phyloP scores from a whole-genome alignment of 225 moss, liverwort and hornwort species.

The Antitrichia curtipendula region DNA sequence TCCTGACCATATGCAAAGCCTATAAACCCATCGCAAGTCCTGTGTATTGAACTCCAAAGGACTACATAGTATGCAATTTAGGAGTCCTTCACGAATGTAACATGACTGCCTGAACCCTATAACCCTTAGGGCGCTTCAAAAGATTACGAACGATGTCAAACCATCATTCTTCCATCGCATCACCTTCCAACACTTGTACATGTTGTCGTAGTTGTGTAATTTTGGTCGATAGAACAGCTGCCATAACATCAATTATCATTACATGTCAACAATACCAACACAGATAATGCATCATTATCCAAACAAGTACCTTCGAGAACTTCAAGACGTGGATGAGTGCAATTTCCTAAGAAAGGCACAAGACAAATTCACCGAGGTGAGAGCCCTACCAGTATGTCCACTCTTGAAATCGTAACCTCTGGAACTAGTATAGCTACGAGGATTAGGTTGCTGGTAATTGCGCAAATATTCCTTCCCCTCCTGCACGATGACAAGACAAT shows the following conservation, averaged over 20 bases:
- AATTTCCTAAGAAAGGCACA: not conserved
- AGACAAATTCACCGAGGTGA: not conserved
- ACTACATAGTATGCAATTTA: not conserved
- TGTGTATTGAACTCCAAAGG: not conserved
- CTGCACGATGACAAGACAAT: not conserved
- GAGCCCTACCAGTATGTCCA: slow-evolving; percentile 57
- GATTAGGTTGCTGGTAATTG: slow-evolving; percentile 68
- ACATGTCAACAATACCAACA: not conserved
- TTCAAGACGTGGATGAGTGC: not conserved
- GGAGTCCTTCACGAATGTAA: not conserved
- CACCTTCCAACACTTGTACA: slow-evolving; percentile 47
- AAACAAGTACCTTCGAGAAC: not conserved
- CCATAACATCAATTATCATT: not conserved
- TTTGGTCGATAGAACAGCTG: slow-evolving; percentile 65
- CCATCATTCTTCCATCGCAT: slow-evolving; percentile 50
- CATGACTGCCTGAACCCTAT: not conserved
- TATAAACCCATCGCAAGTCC: not conserved
- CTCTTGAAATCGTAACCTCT: slow-evolving; percentile 55
- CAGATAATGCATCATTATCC: not conserved
- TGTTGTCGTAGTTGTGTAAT: slow-evolving; percentile 38
- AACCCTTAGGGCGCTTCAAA: not conserved
- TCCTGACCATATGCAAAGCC: not conserved
- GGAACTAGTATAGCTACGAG: slow-evolving; percentile 61
- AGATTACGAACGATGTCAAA: not conserved
- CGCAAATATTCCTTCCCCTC: slow-evolving; percentile 59